These are phyloP conservation scores for Yamadazyma nakazawae DNA, from an alignment of 805 yeast genomes.

Conservation along the genomic window DNA sequence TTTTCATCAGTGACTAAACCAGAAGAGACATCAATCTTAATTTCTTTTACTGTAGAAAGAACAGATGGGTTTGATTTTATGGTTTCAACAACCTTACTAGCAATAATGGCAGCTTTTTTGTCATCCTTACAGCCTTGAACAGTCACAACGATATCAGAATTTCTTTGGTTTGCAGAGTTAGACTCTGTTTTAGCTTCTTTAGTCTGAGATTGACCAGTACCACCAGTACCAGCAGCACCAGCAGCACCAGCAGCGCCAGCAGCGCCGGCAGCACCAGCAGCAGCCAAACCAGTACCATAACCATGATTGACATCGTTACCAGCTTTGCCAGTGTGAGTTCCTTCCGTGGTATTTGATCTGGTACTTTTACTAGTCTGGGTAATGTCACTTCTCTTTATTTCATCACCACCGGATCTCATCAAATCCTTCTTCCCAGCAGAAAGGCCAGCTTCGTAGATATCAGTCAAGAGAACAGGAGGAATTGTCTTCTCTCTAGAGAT, in stretches of 20 bases:
- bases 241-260: constrained; percentile 64
- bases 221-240: constrained; percentile 2
- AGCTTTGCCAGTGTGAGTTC: not conserved
- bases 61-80: constrained; percentile 21
- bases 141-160: constrained; percentile 30
- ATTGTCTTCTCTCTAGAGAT: not conserved
- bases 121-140: constrained; percentile 27
- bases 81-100: constrained; percentile 25
- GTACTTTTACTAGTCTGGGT: not conserved
- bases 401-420: not conserved
- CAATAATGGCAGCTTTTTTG: constrained; percentile 24
- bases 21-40: constrained; percentile 27
- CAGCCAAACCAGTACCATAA: not conserved
- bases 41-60: constrained; percentile 19
- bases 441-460: not conserved
- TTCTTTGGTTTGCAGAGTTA: constrained; percentile 12
- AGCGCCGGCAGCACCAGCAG: constrained; percentile 12
- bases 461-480: constrained; percentile 1
- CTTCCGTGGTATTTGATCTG: not conserved
- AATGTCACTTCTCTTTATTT: not conserved
- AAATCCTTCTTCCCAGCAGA: not conserved
- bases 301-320: not conserved
- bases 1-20: constrained; percentile 29
- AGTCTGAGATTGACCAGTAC: not conserved
- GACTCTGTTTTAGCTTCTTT: not conserved